Conservation (phyloP, 768 basidiomycete genomes). For the Kwoniella dendrophila region DNA sequence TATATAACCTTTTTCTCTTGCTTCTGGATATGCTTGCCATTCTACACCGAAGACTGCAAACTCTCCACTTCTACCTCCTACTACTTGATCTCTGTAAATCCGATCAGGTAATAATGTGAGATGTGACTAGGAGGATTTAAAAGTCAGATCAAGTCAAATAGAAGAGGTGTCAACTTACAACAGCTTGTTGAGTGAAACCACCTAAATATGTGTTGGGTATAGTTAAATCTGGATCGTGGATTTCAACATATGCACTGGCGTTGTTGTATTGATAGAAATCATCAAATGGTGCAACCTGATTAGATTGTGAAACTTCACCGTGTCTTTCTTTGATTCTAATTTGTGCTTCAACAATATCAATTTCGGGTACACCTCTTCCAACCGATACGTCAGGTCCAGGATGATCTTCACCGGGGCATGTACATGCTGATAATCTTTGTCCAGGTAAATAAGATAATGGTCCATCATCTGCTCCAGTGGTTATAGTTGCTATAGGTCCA, state of each 20-base stretch:
- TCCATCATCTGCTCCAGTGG: slow-evolving; percentile 44
- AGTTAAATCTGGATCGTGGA: slow-evolving; percentile 53
- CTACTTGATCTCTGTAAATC: slow-evolving; percentile 39
- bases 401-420: slow-evolving; percentile 81
- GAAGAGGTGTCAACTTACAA: slow-evolving; percentile 54
- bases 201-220: slow-evolving; percentile 57
- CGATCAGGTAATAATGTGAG: slow-evolving; percentile 58
- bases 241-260: slow-evolving; percentile 28
- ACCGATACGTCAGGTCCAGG: slow-evolving; percentile 72
- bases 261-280: slow-evolving; percentile 59
- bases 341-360: slow-evolving; percentile 88
- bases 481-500: slow-evolving; percentile 46
- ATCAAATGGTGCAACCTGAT: slow-evolving; percentile 70
- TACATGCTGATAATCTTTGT: slow-evolving; percentile 67
- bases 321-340: slow-evolving; percentile 66
- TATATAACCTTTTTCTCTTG: slow-evolving; percentile 49
- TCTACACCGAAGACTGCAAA: slow-evolving; percentile 58
- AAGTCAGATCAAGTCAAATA: not conserved
- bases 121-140: slow-evolving; percentile 54
- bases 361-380: slow-evolving; percentile 84
- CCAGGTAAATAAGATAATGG: slow-evolving; percentile 55
- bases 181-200: slow-evolving; percentile 62
- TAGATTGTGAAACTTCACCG: slow-evolving; percentile 66
- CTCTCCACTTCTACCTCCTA: slow-evolving; percentile 9
- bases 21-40: slow-evolving; percentile 55